These are phyloP conservation scores for Termitomyces sp. DNA, from an alignment of 768 basidiomycete species.

Conservation along the genomic window DNA sequence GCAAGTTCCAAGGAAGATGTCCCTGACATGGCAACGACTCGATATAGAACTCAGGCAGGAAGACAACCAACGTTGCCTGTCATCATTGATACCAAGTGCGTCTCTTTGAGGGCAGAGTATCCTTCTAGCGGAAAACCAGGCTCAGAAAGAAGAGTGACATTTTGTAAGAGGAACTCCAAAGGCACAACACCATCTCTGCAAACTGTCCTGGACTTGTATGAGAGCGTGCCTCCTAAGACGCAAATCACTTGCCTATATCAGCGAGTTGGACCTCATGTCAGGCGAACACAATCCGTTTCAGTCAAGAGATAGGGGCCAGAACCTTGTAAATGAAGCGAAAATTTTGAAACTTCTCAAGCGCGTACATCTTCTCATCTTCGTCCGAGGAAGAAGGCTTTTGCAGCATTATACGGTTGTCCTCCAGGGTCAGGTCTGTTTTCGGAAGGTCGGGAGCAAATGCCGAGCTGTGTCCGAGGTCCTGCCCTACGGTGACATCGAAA, in stretches of 20 bases:
- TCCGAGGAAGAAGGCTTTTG: slow-evolving; percentile 19
- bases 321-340: slow-evolving; percentile 53
- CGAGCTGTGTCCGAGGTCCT: no score
- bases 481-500: no score
- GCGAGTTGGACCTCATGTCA: no score
- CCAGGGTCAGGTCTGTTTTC: no score
- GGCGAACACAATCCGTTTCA: slow-evolving; percentile 34
- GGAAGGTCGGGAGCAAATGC: no score
- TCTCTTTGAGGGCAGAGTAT: slow-evolving; percentile 34
- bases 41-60: slow-evolving; percentile 45
- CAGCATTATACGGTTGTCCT: no score
- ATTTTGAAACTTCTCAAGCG: slow-evolving; percentile 48
- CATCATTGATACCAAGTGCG: slow-evolving; percentile 34
- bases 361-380: slow-evolving; percentile 46
- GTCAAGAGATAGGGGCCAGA: slow-evolving; percentile 43
- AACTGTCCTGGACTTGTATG: slow-evolving; percentile 41
- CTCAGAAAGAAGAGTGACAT: slow-evolving; percentile 33
- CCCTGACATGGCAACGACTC: slow-evolving; percentile 50
- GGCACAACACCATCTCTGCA: slow-evolving; percentile 43
- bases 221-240: neutral
- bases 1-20: slow-evolving; percentile 41
- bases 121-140: slow-evolving; percentile 49
- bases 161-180: slow-evolving; percentile 38
- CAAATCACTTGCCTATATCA: slow-evolving; percentile 35
- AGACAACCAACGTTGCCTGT: slow-evolving; percentile 39